Conservation (phyloP, 2,329 filamentous ascomycete genomes). For the Colletotrichum destructivum region DNA sequence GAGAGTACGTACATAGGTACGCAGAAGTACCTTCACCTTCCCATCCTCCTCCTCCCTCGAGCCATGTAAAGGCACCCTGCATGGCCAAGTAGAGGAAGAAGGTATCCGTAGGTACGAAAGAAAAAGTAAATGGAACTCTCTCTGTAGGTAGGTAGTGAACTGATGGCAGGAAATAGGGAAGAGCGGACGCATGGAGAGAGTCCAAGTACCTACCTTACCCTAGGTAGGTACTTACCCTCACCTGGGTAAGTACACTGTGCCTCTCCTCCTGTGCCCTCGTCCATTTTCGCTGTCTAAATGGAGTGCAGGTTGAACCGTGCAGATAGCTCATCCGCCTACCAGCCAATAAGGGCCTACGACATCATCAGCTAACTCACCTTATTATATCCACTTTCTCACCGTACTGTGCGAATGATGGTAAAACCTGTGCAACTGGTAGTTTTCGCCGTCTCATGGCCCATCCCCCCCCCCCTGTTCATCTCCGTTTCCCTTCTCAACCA, state of each 20-base stretch:
- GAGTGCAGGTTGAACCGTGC: conserved; percentile 7
- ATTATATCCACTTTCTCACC: conserved; percentile 28
- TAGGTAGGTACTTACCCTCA: no score
- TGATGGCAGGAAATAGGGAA: no score
- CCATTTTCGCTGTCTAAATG: not conserved
- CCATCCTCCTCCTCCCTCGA: not conserved
- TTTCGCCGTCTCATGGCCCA: no score
- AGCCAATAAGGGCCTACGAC: conserved; percentile 18
- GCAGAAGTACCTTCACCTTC: not conserved
- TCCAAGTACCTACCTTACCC: no score
- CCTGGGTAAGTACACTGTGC: no score
- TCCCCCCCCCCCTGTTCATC: not conserved
- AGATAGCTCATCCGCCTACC: not conserved
- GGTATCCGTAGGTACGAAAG: not conserved
- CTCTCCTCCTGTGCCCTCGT: not conserved
- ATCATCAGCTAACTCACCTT: not conserved
- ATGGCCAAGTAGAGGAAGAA: not conserved
- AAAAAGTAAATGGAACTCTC: not conserved
- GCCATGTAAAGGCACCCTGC: conserved; percentile 7
- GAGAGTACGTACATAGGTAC: not conserved
- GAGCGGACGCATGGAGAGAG: no score
- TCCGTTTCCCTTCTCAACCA: not conserved
- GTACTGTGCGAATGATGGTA: conserved; percentile 15
- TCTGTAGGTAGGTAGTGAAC: no score
- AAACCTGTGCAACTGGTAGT: not conserved